Base-by-base conservation (phyloP, 2,329 filamentous ascomycete genomes). In the Aspergillus aculeatinus region DNA sequence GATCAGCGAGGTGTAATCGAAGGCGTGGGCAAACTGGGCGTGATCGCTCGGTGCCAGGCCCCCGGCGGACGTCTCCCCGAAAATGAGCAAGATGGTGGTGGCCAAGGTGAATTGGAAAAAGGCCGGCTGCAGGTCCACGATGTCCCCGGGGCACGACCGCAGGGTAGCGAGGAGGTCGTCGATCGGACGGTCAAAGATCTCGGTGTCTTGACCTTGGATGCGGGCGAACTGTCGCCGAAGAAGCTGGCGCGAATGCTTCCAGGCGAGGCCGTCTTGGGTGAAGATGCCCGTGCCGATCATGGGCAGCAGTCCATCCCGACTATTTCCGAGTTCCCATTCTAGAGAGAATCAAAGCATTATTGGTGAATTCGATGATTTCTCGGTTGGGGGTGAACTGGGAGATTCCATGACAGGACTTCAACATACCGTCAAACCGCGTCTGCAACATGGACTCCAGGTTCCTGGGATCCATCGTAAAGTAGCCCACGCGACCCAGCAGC, bases 81-180 rank as follows among this genome's bases (percentile, higher is more conserved):
- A 77, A 7, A 77, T 65, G n/a, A 77, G 70, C 29, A 72, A 68
- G 0, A 71, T 76, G 2, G 75, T 72, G 0, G 72, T 73, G 53
- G 76, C 72, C 23, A 78, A 60, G 1, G 75, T 78, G 31, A 76
- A 64, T 29, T 71, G 67, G 60, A 77, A 76, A 58, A 80, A 79
- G 0, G 77, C 63, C 0, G 76, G 72, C 57, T 77, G 69, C 0
- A 80, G 55, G 48, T 64, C 60, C 11, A 72, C 29, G 21, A 64
- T 53, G 4, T 63, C 64, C 10, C 14, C 33, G 14, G 68, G 59
- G 2, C 65, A 67, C 2, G 31, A 25, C 12, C 58, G 59, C 2
- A 72, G 29, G 51, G 48, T 57, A 5, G 25, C 29, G 21, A 80
- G 65, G 29, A 80, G 63, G 48, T 76, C 72, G 47, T 75, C 66